Conservation (phyloP, 257 asterid genomes). For the Solanum microdontum region DNA sequence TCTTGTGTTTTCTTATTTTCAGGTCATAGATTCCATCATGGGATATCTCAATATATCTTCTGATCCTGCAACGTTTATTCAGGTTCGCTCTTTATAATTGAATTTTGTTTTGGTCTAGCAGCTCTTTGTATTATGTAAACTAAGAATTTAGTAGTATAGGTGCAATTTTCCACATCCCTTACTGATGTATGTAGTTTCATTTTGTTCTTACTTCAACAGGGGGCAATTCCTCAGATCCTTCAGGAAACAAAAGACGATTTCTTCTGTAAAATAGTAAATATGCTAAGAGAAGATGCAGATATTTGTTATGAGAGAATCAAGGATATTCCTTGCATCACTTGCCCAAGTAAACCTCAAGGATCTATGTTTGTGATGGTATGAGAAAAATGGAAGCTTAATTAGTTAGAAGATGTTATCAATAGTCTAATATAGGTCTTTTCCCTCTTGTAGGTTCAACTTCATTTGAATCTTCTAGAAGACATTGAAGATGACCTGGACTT, state of each 20-base stretch:
- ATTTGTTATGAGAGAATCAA: constrained; percentile 27
- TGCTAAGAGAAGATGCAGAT: constrained; percentile 43
- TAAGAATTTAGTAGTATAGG: constrained; percentile 11
- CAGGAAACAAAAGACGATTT: constrained; percentile 43
- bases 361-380: constrained; percentile 79
- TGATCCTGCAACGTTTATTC: constrained; percentile 71
- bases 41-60: constrained; percentile 49
- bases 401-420: not conserved
- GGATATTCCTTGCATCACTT: constrained; percentile 59
- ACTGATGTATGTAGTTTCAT: not conserved
- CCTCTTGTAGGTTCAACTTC: constrained; percentile 43
- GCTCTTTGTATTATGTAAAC: not conserved
- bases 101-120: not conserved
- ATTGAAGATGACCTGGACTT: constrained; percentile 61
- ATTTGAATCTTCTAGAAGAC: constrained; percentile 38
- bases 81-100: constrained; percentile 28
- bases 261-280: constrained; percentile 32
- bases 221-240: constrained; percentile 55
- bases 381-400: not conserved
- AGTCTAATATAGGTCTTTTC: not conserved
- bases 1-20: constrained; percentile 12
- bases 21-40: constrained; percentile 62
- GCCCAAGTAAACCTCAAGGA: constrained; percentile 86
- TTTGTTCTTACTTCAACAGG: constrained; percentile 25
- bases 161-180: not conserved